Evolutionary conservation across 2,329 filamentous ascomycete genomes (phyloP).

Genomic region (Paecilomyces sp.): DNA sequence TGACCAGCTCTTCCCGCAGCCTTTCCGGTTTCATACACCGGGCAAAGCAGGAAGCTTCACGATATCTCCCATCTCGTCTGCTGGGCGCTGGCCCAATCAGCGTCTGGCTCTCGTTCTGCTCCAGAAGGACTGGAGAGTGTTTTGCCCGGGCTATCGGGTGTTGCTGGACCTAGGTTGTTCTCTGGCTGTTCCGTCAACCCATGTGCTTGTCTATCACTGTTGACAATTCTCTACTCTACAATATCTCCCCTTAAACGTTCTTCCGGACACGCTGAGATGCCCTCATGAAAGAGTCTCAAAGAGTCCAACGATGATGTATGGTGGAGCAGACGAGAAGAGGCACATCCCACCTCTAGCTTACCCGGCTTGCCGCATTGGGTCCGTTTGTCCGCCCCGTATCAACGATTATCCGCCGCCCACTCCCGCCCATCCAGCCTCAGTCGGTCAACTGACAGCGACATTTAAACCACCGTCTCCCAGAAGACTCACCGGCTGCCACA

Average conservation of each 20-base stretch:
- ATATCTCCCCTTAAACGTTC: neutral
- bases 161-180: slow-evolving; percentile 16
- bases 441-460: neutral
- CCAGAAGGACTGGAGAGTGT: slow-evolving; percentile 19
- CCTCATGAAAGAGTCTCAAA: neutral
- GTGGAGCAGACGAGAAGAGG: neutral
- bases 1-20: slow-evolving; percentile 16
- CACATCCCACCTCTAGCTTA: slow-evolving; percentile 5
- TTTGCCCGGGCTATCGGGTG: slow-evolving; percentile 14
- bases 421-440: neutral
- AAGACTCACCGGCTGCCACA: slow-evolving; percentile 14
- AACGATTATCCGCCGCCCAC: neutral
- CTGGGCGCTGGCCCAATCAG: slow-evolving; percentile 22
- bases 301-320: slow-evolving; percentile 11
- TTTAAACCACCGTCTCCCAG: slow-evolving; percentile 8
- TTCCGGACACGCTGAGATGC: neutral
- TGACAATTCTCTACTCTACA: neutral
- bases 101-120: slow-evolving; percentile 6
- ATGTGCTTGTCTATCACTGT: neutral
- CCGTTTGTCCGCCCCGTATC: neutral
- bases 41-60: slow-evolving; percentile 34
- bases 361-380: slow-evolving; percentile 8
- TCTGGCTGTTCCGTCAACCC: neutral
- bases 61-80: slow-evolving; percentile 24
- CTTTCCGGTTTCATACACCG: slow-evolving; percentile 37